Evolutionary conservation across 306 rosid genomes (phyloP).

Genomic region (Potentilla sterilis): DNA sequence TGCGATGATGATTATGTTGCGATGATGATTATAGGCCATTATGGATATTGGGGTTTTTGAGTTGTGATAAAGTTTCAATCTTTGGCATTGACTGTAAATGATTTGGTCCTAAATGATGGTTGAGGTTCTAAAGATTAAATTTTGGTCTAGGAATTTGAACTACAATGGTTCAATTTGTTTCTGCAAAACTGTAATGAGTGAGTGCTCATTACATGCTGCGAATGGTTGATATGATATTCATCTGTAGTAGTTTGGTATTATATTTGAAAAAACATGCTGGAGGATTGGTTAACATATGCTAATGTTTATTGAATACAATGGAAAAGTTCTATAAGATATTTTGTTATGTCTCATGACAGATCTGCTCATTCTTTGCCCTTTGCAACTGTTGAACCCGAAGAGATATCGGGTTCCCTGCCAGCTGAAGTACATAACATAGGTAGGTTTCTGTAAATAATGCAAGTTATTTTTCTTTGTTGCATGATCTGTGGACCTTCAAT

Average conservation of each 20-base stretch:
- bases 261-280: background rate
- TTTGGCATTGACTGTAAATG: background rate
- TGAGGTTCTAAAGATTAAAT: background rate
- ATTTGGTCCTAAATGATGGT: background rate
- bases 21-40: background rate
- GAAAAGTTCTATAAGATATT: background rate
- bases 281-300: background rate
- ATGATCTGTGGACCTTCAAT: background rate
- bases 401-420: slow-evolving; percentile 75
- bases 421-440: slow-evolving; percentile 91
- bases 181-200: background rate
- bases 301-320: background rate
- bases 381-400: slow-evolving; percentile 72
- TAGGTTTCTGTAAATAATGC: slow-evolving; percentile 28
- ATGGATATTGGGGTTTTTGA: slow-evolving; percentile 9
- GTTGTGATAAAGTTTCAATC: background rate
- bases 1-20: slow-evolving; percentile 4
- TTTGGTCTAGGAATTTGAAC: slow-evolving; percentile 11
- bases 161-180: slow-evolving; percentile 1
- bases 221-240: background rate
- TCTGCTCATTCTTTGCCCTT: slow-evolving; percentile 51
- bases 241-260: background rate
- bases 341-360: slow-evolving; percentile 38
- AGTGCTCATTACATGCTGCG: background rate
- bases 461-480: background rate